Base-by-base conservation (phyloP, 2,329 filamentous ascomycete genomes). In the Colletotrichum theobromicola region DNA sequence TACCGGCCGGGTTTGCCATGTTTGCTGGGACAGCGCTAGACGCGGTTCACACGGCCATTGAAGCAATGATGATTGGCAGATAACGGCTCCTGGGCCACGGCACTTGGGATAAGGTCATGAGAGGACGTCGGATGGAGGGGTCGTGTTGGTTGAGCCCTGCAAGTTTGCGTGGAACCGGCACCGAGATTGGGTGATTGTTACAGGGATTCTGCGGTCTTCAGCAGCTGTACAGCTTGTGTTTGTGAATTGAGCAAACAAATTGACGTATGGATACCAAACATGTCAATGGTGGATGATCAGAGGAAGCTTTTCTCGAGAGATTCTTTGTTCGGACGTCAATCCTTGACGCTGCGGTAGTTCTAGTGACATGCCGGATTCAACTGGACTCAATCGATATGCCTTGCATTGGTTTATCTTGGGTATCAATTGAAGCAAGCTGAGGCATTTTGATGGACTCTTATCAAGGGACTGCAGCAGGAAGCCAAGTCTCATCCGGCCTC, bases 231-330 rank as follows among this genome's bases (percentile, higher is more conserved):
- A 57, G 53, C 53, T 28, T 28, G 21, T 57, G 7, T 57, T 12
- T 21, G 21, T 57, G 0, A 28, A 42, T 63, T 16, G 4, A 13
- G n/a, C 42, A 50, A 50, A 50, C 42, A 50, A 50, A 7, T 21
- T 50, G 42, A 50, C 42, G 42, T 46, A 7, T 50, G 2, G 4
- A 21, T 50, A 4, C 5, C 42, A 50, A 50, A 50, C n/a, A 50
- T 21, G n/a, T 0, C 0, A 13, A 0, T 21, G 42, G 42, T 0
- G 42, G n/a, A 50, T 50, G 42, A 13, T 50, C 5, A 18, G 2
- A 4, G 2, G 12, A 21, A 21, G 42, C 3, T 10, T n/a, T n/a
- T 7, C 5, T 7, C 1, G 4, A 21, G 10, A 50, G n/a, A 21
- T 58, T n/a, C 16, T 21, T 28, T 32, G 55, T 58, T 32, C 9